Evolutionary conservation across 2,329 filamentous ascomycete species (phyloP).

Genomic region (Metarhizium rileyi): DNA sequence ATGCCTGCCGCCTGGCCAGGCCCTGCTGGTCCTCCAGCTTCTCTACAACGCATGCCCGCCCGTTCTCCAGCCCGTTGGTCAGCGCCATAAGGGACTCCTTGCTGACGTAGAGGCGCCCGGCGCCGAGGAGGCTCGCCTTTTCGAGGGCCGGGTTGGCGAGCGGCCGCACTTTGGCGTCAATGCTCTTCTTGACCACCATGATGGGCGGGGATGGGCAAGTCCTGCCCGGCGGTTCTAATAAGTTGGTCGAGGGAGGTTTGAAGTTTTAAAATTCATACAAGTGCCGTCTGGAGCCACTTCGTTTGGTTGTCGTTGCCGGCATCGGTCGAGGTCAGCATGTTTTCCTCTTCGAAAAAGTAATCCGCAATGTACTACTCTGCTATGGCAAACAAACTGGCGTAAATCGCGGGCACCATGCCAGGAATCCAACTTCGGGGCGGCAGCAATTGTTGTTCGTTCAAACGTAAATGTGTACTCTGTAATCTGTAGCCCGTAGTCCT

Average conservation of each 20-base stretch:
- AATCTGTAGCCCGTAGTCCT: too few species aligned
- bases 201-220: slow-evolving; percentile 5
- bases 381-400: too few species aligned
- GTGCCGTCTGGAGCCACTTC: background rate
- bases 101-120: slow-evolving; percentile 38
- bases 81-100: slow-evolving; percentile 36
- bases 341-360: too few species aligned
- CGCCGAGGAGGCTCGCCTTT: slow-evolving; percentile 31
- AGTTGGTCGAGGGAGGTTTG: slow-evolving; percentile 4
- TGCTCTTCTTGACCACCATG: slow-evolving; percentile 25
- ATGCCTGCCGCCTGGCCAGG: slow-evolving; percentile 31
- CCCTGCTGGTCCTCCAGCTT: slow-evolving; percentile 14
- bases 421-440: too few species aligned
- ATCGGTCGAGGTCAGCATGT: too few species aligned
- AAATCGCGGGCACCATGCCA: too few species aligned
- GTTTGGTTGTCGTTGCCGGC: too few species aligned
- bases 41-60: slow-evolving; percentile 32
- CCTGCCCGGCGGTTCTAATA: background rate
- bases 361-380: too few species aligned
- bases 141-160: slow-evolving; percentile 31
- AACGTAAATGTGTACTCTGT: too few species aligned
- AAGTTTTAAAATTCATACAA: background rate
- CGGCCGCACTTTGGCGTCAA: slow-evolving; percentile 32
- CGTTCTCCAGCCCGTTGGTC: slow-evolving; percentile 32
- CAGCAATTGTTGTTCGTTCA: too few species aligned